Base-by-base conservation (phyloP, 179 eudicot species). In the Beta corolliflora region DNA sequence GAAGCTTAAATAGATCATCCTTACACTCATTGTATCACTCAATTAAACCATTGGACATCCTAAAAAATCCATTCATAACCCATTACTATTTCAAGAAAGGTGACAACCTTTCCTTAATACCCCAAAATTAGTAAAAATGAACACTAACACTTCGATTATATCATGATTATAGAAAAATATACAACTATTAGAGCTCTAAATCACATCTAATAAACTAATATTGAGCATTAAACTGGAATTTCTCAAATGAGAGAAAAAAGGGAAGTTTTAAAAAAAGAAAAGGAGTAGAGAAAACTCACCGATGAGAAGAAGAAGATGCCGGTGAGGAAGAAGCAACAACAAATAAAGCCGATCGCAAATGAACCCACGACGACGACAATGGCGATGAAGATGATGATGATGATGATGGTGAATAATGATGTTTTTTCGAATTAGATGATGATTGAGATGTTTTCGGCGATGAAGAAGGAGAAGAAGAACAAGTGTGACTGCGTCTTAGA, bases 261-360 rank as follows among this genome's bases (percentile, higher is more conserved):
- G 71, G 80, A 64, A 73, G 82, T 54, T 48, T 50, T n/a, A n/a
- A 74, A 56, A 73, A 78, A 65, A 46, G 52, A 70, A 44, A 54
- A 41, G 75, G 72, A 75, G 41, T 36, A 36, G 41, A 36, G 41
- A 36, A 36, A 55, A 92, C 96, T 88, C 86, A 94, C 98, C 98
- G 95, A 91, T 93, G 91, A 50, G 93, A 89, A 67, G 91, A 88
- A 85, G 91, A 86, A 69, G 90, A 84, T 29, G 94, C 94, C 45
- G 97, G 91, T 78, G 98, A 92, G 84, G 97, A 88, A 75, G 96
- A 87, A 68, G 92, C 92, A 73, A 91, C 96, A 25, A 93, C 87
- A 78, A 90, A 88, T 15, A 94, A 83, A 67, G 92, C 93, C 85
- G 98, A 93, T 88, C 98, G 88, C 92, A 94, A 89, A 73, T 93